Conservation (phyloP, 2,329 filamentous ascomycete genomes). For the Penicillium expansum region DNA sequence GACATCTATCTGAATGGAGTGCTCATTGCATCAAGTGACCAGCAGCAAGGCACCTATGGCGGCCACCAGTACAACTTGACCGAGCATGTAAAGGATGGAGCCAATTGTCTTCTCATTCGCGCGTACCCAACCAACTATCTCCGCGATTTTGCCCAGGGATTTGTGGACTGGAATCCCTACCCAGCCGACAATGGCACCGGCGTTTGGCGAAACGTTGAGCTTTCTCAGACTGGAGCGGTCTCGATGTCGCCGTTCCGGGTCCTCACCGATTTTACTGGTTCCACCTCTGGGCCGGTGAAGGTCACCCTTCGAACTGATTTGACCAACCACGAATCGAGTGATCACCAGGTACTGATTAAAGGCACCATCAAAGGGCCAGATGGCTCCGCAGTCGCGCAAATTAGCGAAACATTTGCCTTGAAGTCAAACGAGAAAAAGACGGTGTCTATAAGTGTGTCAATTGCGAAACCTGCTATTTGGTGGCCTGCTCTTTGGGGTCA, state of each 20-base stretch:
- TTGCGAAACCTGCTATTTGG: constrained; percentile 55
- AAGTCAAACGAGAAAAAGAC: constrained; percentile 40
- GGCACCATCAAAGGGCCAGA: constrained; percentile 21
- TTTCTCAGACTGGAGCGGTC: constrained; percentile 56
- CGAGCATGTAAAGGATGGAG: constrained; percentile 32
- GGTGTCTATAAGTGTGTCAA: constrained; percentile 36
- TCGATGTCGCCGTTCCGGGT: constrained; percentile 47
- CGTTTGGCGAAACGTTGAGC: constrained; percentile 58
- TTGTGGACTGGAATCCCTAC: constrained; percentile 62
- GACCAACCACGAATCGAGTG: constrained; percentile 30
- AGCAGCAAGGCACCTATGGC: constrained; percentile 57
- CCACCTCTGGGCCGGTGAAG: constrained; percentile 38
- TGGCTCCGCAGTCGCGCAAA: constrained; percentile 11
- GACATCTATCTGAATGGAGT: constrained; percentile 61
- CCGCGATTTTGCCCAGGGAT: constrained; percentile 58
- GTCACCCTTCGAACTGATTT: constrained; percentile 43
- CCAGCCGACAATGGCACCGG: constrained; percentile 63
- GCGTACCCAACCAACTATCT: constrained; percentile 60
- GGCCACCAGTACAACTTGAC: constrained; percentile 59
- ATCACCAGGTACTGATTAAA: constrained; percentile 20
- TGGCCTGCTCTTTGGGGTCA: constrained; percentile 61
- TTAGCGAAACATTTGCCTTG: constrained; percentile 40
- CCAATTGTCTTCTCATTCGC: constrained; percentile 54
- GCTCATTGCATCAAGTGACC: constrained; percentile 48
- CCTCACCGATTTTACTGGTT: constrained; percentile 42